Evolutionary conservation across 371 early-diverging fungal genomes (phyloP), one percentile per base, ranked within the genome.

Genomic region (Mycotypha africana): DNA sequence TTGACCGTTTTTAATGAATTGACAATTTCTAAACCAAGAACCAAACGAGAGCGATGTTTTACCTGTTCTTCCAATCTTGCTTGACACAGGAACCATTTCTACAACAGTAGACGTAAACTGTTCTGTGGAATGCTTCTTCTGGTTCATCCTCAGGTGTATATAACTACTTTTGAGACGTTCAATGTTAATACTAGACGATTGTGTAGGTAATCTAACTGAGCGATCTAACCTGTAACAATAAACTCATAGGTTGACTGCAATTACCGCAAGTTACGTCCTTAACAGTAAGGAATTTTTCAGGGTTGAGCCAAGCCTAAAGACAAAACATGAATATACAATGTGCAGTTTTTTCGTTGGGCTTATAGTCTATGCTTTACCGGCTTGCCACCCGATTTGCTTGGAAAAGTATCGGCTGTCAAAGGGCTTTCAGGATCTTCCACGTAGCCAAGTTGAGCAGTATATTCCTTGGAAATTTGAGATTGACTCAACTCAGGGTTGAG

Each of bases 111-210:
- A 96, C 79, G 55, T 94, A 95, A 12, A 95, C 62, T 37, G 82
- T 78, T 31, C 98, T 82, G 53, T 94, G 94, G 51, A 85, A 95
- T 2, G 98, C 95, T 49, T 89, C 85, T 1, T 61, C 62, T 0
- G 92, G 89, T 22, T 81, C 68, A 56, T 95, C 93, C 51, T 96
- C 95, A 14, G 97, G 95, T 1, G 96, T 91, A 54, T 92, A 97
- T 1, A 97, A 53, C 91, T 91, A 60, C 0, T 2, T 14, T 33
- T 17, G 31, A 30, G 3, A 40, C 5, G 3, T 25, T 20, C 33
- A n/a, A 1, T 24, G 19, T 33, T 23, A 21, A 44, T 21, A 20
- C 20, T 8, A 30, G 14, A 24, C n/a, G 14, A 19, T n/a, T 38
- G 15, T 25, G 20, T 12, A 9, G 20, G 23, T n/a, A 2, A 8